Percentiles rank a stretch among this genome's conserved stretches.
phyloP scores from a whole-genome alignment of 2,329 filamentous ascomycete species.

The Thermothelomyces thermophilus region DNA sequence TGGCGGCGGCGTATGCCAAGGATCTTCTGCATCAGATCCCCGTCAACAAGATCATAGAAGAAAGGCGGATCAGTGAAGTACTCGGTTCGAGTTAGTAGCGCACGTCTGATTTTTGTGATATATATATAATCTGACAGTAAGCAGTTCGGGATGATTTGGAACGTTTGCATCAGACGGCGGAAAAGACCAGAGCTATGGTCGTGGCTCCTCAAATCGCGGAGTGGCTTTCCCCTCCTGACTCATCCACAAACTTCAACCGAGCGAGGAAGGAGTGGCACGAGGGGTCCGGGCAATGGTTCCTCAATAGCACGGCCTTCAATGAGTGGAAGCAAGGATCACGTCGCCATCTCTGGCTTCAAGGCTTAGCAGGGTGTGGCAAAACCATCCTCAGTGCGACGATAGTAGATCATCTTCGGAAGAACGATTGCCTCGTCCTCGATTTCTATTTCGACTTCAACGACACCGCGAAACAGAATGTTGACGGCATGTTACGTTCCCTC shows the following conservation, averaged over 20 bases:
- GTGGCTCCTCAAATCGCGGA: too few species aligned
- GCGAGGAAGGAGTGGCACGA: background rate
- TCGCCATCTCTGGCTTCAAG: background rate
- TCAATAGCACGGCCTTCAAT: background rate
- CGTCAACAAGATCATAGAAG: background rate
- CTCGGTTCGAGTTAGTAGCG: too few species aligned
- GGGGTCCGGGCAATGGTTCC: background rate
- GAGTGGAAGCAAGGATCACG: background rate
- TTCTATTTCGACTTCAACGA: background rate
- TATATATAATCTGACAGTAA: too few species aligned
- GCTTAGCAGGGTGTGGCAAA: background rate
- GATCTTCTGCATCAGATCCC: background rate
- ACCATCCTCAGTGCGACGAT: background rate
- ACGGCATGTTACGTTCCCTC: background rate
- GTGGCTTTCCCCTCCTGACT: background rate
- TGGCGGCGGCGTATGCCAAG: background rate
- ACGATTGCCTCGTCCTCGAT: background rate
- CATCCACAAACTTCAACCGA: background rate
- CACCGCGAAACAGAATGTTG: background rate
- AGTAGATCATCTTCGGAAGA: background rate
- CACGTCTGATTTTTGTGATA: too few species aligned
- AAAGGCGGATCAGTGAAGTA: background rate
- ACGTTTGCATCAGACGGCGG: too few species aligned
- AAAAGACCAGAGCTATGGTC: too few species aligned
- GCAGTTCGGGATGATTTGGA: too few species aligned